These are phyloP conservation scores for Vickermania ingenoplastis DNA, from an alignment of 208 protist genomes.

Conservation along the genomic window DNA sequence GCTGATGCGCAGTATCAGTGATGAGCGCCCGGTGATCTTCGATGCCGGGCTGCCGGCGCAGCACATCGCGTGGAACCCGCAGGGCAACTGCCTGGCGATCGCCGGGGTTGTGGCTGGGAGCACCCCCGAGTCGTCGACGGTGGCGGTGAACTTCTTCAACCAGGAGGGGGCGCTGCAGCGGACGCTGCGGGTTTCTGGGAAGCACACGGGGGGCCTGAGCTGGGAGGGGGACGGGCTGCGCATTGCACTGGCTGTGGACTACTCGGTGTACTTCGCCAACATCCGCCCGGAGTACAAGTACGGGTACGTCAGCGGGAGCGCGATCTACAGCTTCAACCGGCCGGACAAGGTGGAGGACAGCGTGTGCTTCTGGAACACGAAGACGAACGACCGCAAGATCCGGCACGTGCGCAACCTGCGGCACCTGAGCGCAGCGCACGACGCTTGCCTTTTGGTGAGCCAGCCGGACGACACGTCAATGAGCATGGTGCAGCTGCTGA, in stretches of 20 bases:
- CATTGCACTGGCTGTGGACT: slow-evolving; percentile 92
- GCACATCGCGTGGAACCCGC: slow-evolving; percentile 88
- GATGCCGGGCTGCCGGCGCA: slow-evolving; percentile 77
- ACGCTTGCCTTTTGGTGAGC: slow-evolving; percentile 89
- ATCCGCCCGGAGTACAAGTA: slow-evolving; percentile 94
- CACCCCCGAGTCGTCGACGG: slow-evolving; percentile 14
- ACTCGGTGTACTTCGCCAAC: slow-evolving; percentile 95
- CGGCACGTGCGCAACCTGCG: slow-evolving; percentile 87
- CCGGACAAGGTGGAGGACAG: slow-evolving; percentile 88
- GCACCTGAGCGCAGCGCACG: slow-evolving; percentile 52
- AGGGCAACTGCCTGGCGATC: slow-evolving; percentile 89
- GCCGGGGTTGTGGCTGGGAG: slow-evolving; percentile 43
- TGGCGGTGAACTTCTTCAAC: slow-evolving; percentile 92
- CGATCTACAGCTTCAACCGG: slow-evolving; percentile 88
- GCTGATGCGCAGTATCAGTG: slow-evolving; percentile 85
- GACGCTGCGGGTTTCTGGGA: slow-evolving; percentile 86
- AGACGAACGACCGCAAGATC: slow-evolving; percentile 84
- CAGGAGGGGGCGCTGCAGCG: slow-evolving; percentile 86
- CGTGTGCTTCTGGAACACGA: slow-evolving; percentile 93
- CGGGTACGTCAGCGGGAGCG: slow-evolving; percentile 88
- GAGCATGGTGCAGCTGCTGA: slow-evolving; percentile 89
- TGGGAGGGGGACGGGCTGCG: slow-evolving; percentile 93
- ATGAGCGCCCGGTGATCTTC: slow-evolving; percentile 84
- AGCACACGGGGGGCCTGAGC: slow-evolving; percentile 72
- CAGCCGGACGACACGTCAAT: slow-evolving; percentile 39